Percentiles rank a stretch among this genome's conserved stretches.
Evolutionary conservation across 192 early-diverging fungal genomes (phyloP).

Genomic region (Coemansia sp.): DNA sequence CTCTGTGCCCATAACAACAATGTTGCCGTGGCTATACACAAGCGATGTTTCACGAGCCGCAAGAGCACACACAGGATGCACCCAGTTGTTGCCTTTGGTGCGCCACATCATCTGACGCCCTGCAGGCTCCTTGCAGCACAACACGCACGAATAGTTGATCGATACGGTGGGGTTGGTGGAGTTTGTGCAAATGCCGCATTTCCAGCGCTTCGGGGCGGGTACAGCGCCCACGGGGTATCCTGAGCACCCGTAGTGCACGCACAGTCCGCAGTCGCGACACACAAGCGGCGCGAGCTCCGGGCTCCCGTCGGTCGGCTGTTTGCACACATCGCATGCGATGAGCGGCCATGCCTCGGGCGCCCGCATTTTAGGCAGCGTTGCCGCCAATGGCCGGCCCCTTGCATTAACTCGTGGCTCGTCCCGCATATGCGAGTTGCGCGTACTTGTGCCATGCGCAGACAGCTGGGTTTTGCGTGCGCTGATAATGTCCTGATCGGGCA

Average conservation of each 20-base stretch:
- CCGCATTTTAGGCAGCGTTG: slow-evolving; percentile 13
- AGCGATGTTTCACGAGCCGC: slow-evolving; percentile 59
- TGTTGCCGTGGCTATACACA: slow-evolving; percentile 25
- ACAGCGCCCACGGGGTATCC: slow-evolving; percentile 35
- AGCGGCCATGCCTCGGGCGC: slow-evolving; percentile 31
- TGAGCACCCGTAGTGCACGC: slow-evolving; percentile 44
- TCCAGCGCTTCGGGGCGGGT: slow-evolving; percentile 41
- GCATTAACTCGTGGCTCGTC: neutral
- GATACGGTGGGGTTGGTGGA: slow-evolving; percentile 60
- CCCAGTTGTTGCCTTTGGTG: slow-evolving; percentile 77
- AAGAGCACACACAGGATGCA: slow-evolving; percentile 67
- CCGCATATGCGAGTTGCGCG: neutral
- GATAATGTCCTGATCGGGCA: slow-evolving; percentile 44
- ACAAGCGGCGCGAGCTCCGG: slow-evolving; percentile 17
- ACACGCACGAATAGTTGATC: slow-evolving; percentile 62
- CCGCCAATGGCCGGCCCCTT: slow-evolving; percentile 6
- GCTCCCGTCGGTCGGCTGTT: slow-evolving; percentile 10
- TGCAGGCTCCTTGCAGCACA: slow-evolving; percentile 55
- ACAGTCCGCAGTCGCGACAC: slow-evolving; percentile 52
- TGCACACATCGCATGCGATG: slow-evolving; percentile 39
- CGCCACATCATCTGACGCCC: slow-evolving; percentile 58
- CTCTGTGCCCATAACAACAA: slow-evolving; percentile 27
- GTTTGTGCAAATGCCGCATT: slow-evolving; percentile 66
- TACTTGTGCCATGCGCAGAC: slow-evolving; percentile 10
- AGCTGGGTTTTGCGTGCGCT: slow-evolving; percentile 20